phyloP scores from a whole-genome alignment of 306 rosid genomes.

The Glycine tomentella region DNA sequence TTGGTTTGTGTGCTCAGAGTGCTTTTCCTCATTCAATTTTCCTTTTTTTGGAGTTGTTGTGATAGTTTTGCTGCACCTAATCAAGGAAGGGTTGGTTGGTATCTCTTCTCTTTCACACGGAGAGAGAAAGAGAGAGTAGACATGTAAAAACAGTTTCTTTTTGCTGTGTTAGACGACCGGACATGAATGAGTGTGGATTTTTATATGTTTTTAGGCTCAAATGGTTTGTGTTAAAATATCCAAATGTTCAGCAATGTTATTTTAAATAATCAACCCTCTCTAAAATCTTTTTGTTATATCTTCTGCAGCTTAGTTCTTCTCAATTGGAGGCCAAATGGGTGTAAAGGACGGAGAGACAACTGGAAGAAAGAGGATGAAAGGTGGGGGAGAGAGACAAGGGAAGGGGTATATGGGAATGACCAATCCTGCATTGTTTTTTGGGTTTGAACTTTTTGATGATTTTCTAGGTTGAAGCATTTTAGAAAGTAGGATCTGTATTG shows the following conservation, averaged over 20 bases:
- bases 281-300: neutral
- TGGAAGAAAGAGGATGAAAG: constrained; percentile 20
- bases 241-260: neutral
- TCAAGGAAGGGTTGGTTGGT: constrained; percentile 4
- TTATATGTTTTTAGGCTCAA: neutral
- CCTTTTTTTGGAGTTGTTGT: neutral
- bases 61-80: constrained; percentile 17
- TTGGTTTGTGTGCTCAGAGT: neutral
- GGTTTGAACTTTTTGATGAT: constrained; percentile 42
- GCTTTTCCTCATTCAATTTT: neutral
- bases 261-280: neutral
- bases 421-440: constrained; percentile 30
- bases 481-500: constrained; percentile 29
- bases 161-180: neutral
- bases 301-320: constrained; percentile 38
- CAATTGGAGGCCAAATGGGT: neutral
- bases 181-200: too few relatives aligned
- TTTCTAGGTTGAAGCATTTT: constrained; percentile 34
- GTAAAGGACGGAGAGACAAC: constrained; percentile 6
- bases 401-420: neutral
- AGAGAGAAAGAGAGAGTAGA: neutral
- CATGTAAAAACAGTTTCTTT: constrained; percentile 4
- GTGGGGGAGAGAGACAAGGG: neutral
- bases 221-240: neutral
- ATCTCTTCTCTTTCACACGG: neutral